Conservation (phyloP, 768 basidiomycete genomes). For the Paxillus rubicundulus region DNA sequence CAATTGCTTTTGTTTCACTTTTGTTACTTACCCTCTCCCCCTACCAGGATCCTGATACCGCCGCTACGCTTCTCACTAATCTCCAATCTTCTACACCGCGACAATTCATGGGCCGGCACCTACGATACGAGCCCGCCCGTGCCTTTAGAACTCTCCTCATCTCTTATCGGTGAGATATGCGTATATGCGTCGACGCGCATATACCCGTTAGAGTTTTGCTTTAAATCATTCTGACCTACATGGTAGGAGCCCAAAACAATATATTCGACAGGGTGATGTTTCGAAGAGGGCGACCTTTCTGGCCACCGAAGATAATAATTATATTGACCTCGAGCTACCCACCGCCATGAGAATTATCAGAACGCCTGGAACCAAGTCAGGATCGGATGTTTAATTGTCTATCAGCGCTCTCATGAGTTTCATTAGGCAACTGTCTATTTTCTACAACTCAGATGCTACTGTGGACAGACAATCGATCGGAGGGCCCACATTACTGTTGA, state of each 20-base stretch:
- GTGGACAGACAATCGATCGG: slow-evolving; percentile 8
- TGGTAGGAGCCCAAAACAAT: slow-evolving; percentile 22
- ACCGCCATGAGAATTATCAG: slow-evolving; percentile 61
- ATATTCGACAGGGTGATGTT: slow-evolving; percentile 15
- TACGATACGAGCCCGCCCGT: slow-evolving; percentile 78
- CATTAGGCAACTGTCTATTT: slow-evolving; percentile 39
- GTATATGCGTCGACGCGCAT: slow-evolving; percentile 17
- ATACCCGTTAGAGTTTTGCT: slow-evolving; percentile 11
- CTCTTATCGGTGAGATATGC: slow-evolving; percentile 59
- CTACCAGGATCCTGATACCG: slow-evolving; percentile 53
- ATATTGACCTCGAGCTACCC: slow-evolving; percentile 49
- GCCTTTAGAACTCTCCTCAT: slow-evolving; percentile 72
- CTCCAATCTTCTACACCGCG: slow-evolving; percentile 54
- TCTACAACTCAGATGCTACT: slow-evolving; percentile 58
- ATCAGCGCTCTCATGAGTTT: neutral
- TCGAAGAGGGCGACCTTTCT: slow-evolving; percentile 13
- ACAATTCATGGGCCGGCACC: slow-evolving; percentile 66
- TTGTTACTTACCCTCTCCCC: neutral
- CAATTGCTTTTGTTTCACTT: neutral
- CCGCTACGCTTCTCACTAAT: slow-evolving; percentile 56
- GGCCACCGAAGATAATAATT: slow-evolving; percentile 21
- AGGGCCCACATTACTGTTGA: slow-evolving; percentile 41
- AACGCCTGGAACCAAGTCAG: slow-evolving; percentile 51
- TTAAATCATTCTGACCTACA: slow-evolving; percentile 6
- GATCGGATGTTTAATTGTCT: neutral